Conservation (phyloP, 495 filamentous ascomycete species). For the Terfezia claveryi region DNA sequence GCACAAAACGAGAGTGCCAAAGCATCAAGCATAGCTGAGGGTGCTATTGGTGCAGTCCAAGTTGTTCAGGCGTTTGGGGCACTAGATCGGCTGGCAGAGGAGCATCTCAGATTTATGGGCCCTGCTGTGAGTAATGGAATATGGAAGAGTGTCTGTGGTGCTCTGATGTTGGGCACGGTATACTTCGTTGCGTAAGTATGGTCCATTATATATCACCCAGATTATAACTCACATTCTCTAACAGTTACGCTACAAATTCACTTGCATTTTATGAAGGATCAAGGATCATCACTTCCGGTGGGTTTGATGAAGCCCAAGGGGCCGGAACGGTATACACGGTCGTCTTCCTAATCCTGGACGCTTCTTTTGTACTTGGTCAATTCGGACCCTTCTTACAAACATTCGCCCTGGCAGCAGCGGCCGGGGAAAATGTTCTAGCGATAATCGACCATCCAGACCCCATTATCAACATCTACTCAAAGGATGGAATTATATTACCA, state of each 20-base stretch:
- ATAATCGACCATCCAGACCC: conserved; percentile 26
- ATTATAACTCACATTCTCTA: background rate
- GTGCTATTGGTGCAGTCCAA: conserved; percentile 27
- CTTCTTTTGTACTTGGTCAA: conserved; percentile 22
- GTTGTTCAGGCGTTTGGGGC: conserved; percentile 34
- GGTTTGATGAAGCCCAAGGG: conserved; percentile 15
- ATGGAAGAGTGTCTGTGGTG: conserved; percentile 18
- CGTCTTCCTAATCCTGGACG: conserved; percentile 28
- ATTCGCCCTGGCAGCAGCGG: conserved; percentile 27
- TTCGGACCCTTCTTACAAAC: conserved; percentile 28
- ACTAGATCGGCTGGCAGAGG: conserved; percentile 20
- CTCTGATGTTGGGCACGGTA: conserved; percentile 21
- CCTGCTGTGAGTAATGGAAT: conserved; percentile 13
- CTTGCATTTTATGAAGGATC: conserved; percentile 33
- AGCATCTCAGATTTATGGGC: conserved; percentile 21
- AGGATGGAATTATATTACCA: conserved; percentile 15
- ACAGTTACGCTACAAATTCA: conserved; percentile 25
- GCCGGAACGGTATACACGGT: conserved; percentile 30
- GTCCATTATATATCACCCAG: too few species aligned
- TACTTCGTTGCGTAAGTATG: conserved; percentile 25
- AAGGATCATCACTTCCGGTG: conserved; percentile 21
- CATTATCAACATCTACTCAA: conserved; percentile 19
- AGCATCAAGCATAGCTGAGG: conserved; percentile 27
- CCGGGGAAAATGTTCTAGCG: conserved; percentile 25
- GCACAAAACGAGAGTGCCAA: conserved; percentile 9